These are phyloP conservation scores for Durio zibethinus DNA, from an alignment of 345 rosid genomes.

Conservation along the genomic window DNA sequence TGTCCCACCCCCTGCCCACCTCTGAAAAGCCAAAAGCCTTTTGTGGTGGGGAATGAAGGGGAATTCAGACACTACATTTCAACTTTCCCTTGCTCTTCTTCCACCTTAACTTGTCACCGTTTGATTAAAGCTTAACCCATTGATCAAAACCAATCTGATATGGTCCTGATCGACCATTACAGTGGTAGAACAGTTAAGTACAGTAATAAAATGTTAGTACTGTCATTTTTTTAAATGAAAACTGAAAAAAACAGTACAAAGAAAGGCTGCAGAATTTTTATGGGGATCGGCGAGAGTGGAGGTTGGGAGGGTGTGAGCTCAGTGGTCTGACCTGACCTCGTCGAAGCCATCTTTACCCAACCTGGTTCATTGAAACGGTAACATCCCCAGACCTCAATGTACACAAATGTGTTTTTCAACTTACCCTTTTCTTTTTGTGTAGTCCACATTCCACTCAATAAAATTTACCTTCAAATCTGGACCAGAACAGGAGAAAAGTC, in stretches of 20 bases:
- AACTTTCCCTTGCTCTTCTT: background rate
- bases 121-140: background rate
- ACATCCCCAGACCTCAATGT: background rate
- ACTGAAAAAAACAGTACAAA: background rate
- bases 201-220: background rate
- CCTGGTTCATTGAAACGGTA: background rate
- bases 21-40: background rate
- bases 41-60: background rate
- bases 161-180: background rate
- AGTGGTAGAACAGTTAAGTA: background rate
- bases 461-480: no score
- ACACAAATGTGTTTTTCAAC: background rate
- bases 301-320: background rate
- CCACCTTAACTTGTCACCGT: background rate
- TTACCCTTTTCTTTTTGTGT: background rate
- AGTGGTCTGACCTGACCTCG: background rate
- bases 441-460: no score
- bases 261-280: background rate
- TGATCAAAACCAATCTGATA: background rate
- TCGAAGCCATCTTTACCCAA: no score
- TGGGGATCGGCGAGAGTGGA: conserved; percentile 16
- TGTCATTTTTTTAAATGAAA: background rate
- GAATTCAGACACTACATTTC: background rate
- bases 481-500: no score
- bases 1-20: no score